Percentiles rank a stretch among this genome's conserved stretches.
These are phyloP conservation scores for Ustilago vetiveriae DNA, from an alignment of 1,284 basidiomycete species.

Conservation along the genomic window DNA sequence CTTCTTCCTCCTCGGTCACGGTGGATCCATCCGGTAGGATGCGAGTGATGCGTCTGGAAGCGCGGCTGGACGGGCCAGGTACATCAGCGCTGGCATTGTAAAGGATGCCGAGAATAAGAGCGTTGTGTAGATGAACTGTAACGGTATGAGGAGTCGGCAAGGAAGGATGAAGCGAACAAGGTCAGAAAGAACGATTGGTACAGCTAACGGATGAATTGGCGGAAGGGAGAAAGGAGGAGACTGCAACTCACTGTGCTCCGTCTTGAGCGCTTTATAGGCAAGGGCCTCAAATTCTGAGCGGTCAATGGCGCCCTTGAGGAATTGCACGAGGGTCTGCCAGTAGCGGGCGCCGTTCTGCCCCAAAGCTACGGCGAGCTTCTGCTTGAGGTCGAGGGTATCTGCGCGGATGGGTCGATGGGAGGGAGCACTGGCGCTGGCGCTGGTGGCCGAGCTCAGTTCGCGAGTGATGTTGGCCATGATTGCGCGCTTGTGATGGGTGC, in stretches of 20 bases:
- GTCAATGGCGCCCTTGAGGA: constrained; percentile 67
- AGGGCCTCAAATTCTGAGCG: constrained; percentile 67
- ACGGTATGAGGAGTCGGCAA: neutral
- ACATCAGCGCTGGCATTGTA: constrained; percentile 67
- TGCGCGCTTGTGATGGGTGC: constrained; percentile 27
- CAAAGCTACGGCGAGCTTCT: constrained; percentile 59
- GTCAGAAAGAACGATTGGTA: neutral
- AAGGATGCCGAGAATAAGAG: constrained; percentile 68
- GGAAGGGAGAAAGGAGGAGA: constrained; percentile 1
- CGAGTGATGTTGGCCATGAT: constrained; percentile 31
- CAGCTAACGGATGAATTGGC: too few relatives aligned
- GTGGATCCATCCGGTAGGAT: constrained; percentile 39
- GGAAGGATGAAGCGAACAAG: neutral
- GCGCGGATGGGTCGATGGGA: constrained; percentile 49
- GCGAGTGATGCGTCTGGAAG: constrained; percentile 39
- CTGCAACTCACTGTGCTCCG: constrained; percentile 60
- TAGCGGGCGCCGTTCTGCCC: constrained; percentile 64
- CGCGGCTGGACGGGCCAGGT: constrained; percentile 52
- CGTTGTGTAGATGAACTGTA: constrained; percentile 68
- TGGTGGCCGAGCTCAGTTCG: constrained; percentile 37
- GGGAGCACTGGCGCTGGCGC: constrained; percentile 26
- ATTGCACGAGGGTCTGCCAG: constrained; percentile 67
- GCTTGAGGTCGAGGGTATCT: constrained; percentile 61
- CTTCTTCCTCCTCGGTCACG: constrained; percentile 49
- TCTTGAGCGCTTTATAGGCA: constrained; percentile 50